A percentile compares a stretch with the other conserved stretches of the same genome.
phyloP scores from a whole-genome alignment of 148 eudicot genomes.

The Vaccinium corymbosum region DNA sequence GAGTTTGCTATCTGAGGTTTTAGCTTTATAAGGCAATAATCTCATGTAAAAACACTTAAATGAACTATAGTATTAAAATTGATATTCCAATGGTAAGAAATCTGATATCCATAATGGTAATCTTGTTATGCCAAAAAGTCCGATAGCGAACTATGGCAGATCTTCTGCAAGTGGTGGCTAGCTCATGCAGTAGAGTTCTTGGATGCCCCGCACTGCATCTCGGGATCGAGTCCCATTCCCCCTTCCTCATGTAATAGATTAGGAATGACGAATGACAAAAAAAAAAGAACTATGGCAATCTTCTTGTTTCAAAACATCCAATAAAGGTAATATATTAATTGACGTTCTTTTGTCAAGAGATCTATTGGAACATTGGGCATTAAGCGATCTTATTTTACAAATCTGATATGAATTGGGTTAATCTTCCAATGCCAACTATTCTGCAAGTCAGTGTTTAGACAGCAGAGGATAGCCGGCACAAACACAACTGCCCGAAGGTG shows the following conservation, averaged over 20 bases:
- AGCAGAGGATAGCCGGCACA: not conserved
- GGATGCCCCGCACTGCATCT: too few species aligned
- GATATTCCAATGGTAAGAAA: not conserved
- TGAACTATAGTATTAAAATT: not conserved
- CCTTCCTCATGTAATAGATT: too few species aligned
- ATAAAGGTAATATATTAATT: not conserved
- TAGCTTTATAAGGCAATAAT: not conserved
- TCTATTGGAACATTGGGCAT: not conserved
- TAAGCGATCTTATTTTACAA: not conserved
- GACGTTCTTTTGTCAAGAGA: not conserved
- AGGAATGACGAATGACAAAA: too few species aligned
- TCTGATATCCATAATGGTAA: not conserved
- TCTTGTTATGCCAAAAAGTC: not conserved
- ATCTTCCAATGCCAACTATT: not conserved
- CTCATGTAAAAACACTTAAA: not conserved
- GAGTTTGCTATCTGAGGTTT: not conserved
- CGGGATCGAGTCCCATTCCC: too few species aligned
- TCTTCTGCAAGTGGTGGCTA: too few species aligned
- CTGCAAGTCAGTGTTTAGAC: not conserved
- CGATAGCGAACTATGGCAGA: not conserved
- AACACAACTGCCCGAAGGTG: not conserved
- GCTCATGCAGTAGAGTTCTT: too few species aligned
- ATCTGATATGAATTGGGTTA: not conserved
- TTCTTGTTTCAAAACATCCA: not conserved
- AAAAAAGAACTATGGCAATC: not conserved